Conservation (phyloP, 2,329 filamentous ascomycete species). For the Exophiala calicioides region DNA sequence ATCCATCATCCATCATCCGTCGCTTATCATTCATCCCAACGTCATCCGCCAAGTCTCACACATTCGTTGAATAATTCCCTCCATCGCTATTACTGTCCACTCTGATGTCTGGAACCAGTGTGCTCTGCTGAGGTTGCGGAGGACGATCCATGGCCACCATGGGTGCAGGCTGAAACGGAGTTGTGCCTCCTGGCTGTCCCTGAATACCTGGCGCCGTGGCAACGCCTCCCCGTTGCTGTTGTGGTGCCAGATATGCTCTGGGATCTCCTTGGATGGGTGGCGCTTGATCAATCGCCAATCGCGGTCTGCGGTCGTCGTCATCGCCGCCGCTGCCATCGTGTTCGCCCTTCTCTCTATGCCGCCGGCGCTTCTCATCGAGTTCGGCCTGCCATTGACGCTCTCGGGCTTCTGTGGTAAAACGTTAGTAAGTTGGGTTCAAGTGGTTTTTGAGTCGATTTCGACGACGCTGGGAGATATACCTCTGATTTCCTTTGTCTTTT, state of each 20-base stretch:
- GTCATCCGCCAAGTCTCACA: too few species aligned
- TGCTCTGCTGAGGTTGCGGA: slow-evolving; percentile 12
- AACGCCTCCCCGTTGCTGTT: slow-evolving; percentile 14
- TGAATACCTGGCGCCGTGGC: slow-evolving; percentile 3
- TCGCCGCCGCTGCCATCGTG: slow-evolving; percentile 38
- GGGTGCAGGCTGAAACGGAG: slow-evolving; percentile 9
- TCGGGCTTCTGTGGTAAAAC: slow-evolving; percentile 37
- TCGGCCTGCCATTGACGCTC: slow-evolving; percentile 36
- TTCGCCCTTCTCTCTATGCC: slow-evolving; percentile 47
- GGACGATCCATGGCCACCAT: slow-evolving; percentile 2
- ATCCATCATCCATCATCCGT: neutral
- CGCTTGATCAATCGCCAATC: slow-evolving; percentile 38
- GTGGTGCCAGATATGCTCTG: slow-evolving; percentile 20
- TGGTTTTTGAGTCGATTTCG: too few species aligned
- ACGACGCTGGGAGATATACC: slow-evolving; percentile 59
- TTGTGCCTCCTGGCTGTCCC: slow-evolving; percentile 7
- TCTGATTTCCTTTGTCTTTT: slow-evolving; percentile 77
- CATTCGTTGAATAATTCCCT: slow-evolving; percentile 23
- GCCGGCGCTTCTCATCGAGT: slow-evolving; percentile 38
- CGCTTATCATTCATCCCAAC: slow-evolving; percentile 1
- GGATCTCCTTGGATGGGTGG: slow-evolving; percentile 25
- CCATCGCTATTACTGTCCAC: slow-evolving; percentile 16
- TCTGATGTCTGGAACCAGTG: slow-evolving; percentile 23
- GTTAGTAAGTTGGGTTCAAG: slow-evolving; percentile 5
- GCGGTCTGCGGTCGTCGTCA: slow-evolving; percentile 34